These are phyloP conservation scores for Lyophyllum shimeji DNA, from an alignment of 768 basidiomycete species.

Conservation along the genomic window DNA sequence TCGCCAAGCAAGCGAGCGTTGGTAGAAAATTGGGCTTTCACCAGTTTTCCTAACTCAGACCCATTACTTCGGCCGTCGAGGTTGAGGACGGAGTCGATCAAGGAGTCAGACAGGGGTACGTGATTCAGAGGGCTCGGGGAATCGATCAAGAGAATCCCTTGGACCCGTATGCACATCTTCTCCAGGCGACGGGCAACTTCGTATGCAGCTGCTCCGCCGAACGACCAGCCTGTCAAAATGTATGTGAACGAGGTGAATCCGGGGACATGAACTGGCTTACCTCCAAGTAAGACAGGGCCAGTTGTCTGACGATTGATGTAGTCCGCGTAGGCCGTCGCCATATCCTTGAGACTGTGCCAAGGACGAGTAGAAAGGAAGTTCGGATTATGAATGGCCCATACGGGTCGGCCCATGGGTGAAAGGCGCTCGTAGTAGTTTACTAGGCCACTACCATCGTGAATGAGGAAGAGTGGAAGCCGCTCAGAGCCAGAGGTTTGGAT, in stretches of 20 bases:
- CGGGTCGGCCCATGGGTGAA: constrained; percentile 42
- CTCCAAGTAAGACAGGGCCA: constrained; percentile 55
- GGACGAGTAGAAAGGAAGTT: constrained; percentile 39
- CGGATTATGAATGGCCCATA: constrained; percentile 67
- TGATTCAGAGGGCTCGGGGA: constrained; percentile 57
- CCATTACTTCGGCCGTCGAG: constrained; percentile 26
- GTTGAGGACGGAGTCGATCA: constrained; percentile 49
- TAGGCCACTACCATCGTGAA: constrained; percentile 76
- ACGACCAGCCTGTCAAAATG: constrained; percentile 64
- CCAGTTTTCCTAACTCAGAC: constrained; percentile 31
- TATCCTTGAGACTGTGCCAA: constrained; percentile 51
- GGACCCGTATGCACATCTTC: constrained; percentile 40
- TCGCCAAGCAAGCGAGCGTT: constrained; percentile 45
- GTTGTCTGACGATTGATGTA: constrained; percentile 33
- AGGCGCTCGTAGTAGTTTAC: constrained; percentile 50
- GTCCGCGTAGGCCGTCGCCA: constrained; percentile 53
- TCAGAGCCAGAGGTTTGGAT: constrained; percentile 34
- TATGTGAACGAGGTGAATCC: not conserved
- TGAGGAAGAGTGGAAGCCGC: constrained; percentile 51
- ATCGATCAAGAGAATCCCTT: constrained; percentile 67
- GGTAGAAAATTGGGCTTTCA: constrained; percentile 49
- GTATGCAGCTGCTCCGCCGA: constrained; percentile 73
- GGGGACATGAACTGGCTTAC: constrained; percentile 31
- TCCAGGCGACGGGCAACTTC: constrained; percentile 57
- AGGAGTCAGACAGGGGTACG: constrained; percentile 46